Evolutionary conservation across 2,329 filamentous ascomycete genomes (phyloP), one percentile per base, ranked within the genome.

Genomic region (Fusarium humuli): DNA sequence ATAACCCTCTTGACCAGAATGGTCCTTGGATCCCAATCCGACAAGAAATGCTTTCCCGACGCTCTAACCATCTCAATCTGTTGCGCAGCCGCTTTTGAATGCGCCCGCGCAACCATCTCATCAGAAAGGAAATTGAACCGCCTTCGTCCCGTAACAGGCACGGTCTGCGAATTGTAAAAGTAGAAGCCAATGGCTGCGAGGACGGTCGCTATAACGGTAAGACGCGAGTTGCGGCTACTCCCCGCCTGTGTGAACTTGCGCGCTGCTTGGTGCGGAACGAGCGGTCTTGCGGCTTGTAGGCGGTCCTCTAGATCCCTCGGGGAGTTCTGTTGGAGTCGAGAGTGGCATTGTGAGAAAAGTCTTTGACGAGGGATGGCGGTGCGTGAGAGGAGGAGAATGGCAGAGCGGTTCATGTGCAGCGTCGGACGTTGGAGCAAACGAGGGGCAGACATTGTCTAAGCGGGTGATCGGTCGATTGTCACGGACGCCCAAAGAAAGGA

Each of bases 121-220:
- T 86, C 83, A 56, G 93, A 89, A 8, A 83, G 78, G 23, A 83
- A 82, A 78, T 94, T 94, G 85, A 95, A 95, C 37, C 92, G 86
- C 73, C 84, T 84, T 11, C 93, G 87, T 0, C 91, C 90, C 7
- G 89, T 91, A 9, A 94, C 86, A 3, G 92, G 92, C 16, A 94
- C 92, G 32, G 86, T 87, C 78, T 95, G 90, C 44, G 92, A 82
- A 76, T 94, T 91, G 76, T 81, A 84, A 58, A 89, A 82, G 81
- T 94, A 94, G 77, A 94, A 89, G 11, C 77, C 76, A 3, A 83
- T 74, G 6, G 85, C 87, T 45, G 80, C 82, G n/a, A 79, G 73
- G 18, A 82, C 77, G 29, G 82, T 81, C 16, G 81, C 65, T 1
- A 81, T 69, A 18, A 84, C 76, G 16, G 87, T 78, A 29, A 57